Evolutionary conservation across 2,329 filamentous ascomycete genomes (phyloP), one percentile per base, ranked within the genome.

Genomic region (Pyricularia grisea): DNA sequence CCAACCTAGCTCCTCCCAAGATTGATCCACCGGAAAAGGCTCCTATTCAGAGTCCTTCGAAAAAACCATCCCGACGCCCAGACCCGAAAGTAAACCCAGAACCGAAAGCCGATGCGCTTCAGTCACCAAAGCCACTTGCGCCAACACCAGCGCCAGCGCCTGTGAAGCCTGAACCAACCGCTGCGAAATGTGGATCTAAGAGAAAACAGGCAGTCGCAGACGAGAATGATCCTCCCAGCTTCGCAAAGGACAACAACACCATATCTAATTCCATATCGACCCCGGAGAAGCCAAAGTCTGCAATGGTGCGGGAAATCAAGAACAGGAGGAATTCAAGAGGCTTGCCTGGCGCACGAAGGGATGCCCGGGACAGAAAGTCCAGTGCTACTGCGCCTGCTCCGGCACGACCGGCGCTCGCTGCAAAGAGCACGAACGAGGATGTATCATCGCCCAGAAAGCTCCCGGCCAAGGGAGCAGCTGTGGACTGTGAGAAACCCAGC

Each of bases 371-470:
- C 77, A 79, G 65, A 1, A 65, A 58, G 60, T 69, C 71, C 28
- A 50, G 67, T 20, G 73, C 74, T n/a, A 70, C 73, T 1, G 70
- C 72, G 7, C 73, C 74, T 12, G 74, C 75, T 12, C 60, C 60
- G 27, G 72, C 76, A 50, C 82, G 86, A 67, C 84, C 81, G 69
- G 83, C 86, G 1, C 78, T 88, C 12, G 78, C 82, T 9, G 79
- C 80, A 65, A 90, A 90, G 77, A 90, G 80, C 77, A 84, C 85
- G 20, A 89, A 89, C 73, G 82, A 87, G 69, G 83, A 86, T 72
- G 74, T 90, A 63, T 79, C 80, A 33, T 89, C 88, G 2, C 87
- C 87, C 0, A 86, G 82, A 74, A 89, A 89, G 75, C 69, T 66
- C 2, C 72, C 71, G 2, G 66, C 76, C 1, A 83, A 81, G 68